A percentile compares a stretch with the other conserved stretches of the same genome.
These are phyloP conservation scores for Xylaria multiplex DNA, from an alignment of 2,329 filamentous ascomycete species.

Conservation along the genomic window DNA sequence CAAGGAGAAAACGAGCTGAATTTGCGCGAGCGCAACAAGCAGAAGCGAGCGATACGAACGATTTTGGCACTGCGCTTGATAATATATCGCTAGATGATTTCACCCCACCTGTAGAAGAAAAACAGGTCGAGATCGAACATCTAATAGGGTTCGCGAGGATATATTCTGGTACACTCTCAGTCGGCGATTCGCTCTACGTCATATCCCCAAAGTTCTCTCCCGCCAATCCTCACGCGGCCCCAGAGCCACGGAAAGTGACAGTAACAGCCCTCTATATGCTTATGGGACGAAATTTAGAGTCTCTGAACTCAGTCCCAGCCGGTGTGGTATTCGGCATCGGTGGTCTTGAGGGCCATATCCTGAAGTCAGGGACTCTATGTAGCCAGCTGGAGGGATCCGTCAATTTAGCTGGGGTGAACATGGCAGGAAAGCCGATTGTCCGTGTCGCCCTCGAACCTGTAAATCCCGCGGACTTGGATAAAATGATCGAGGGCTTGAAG, in stretches of 20 bases:
- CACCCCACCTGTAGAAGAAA: slow-evolving; percentile 59
- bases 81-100: slow-evolving; percentile 67
- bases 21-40: slow-evolving; percentile 81
- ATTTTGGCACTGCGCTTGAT: slow-evolving; percentile 69
- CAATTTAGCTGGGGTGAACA: slow-evolving; percentile 86
- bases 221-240: slow-evolving; percentile 74
- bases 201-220: slow-evolving; percentile 93
- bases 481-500: slow-evolving; percentile 89
- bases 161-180: slow-evolving; percentile 88
- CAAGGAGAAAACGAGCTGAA: slow-evolving; percentile 87
- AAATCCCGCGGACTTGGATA: slow-evolving; percentile 89
- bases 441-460: slow-evolving; percentile 94
- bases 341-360: slow-evolving; percentile 89
- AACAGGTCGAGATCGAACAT: slow-evolving; percentile 80
- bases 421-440: slow-evolving; percentile 89
- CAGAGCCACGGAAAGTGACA: slow-evolving; percentile 82
- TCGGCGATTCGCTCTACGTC: slow-evolving; percentile 92
- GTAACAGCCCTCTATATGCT: slow-evolving; percentile 92
- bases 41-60: slow-evolving; percentile 61
- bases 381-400: slow-evolving; percentile 86
- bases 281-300: slow-evolving; percentile 91
- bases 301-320: slow-evolving; percentile 84
- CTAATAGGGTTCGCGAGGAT: slow-evolving; percentile 94
- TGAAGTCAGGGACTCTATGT: slow-evolving; percentile 95
- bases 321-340: slow-evolving; percentile 96